phyloP scores from a whole-genome alignment of 768 basidiomycete genomes.

The Rhodotorula taiwanensis region DNA sequence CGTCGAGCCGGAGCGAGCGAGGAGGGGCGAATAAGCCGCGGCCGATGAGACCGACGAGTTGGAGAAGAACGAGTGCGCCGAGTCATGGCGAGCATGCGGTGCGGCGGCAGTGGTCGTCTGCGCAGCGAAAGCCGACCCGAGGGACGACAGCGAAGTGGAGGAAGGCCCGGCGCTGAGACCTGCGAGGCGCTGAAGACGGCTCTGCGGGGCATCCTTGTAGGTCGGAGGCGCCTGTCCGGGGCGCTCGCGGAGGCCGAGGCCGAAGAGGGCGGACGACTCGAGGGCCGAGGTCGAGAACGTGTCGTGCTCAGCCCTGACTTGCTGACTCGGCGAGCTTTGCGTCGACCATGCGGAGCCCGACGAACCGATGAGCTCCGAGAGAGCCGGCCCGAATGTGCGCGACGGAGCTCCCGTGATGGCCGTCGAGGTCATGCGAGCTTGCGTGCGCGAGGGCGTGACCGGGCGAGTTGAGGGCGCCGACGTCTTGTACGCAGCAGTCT shows the following conservation, averaged over 20 bases:
- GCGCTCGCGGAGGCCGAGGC: conserved; percentile 26
- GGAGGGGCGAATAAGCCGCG: conserved; percentile 5
- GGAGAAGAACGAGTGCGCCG: conserved; percentile 12
- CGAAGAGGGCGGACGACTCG: conserved; percentile 23
- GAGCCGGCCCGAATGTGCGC: conserved; percentile 26
- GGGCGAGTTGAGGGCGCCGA: conserved; percentile 3
- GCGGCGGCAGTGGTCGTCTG: not conserved
- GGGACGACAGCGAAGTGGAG: not conserved
- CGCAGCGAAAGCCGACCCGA: not conserved
- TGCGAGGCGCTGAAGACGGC: conserved; percentile 26
- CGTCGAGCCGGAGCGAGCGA: conserved; percentile 16
- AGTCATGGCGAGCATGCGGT: conserved; percentile 19
- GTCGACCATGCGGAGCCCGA: conserved; percentile 5
- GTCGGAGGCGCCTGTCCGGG: conserved; percentile 27
- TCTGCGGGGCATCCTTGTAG: conserved; percentile 25
- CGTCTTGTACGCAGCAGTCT: not conserved
- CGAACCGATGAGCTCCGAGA: conserved; percentile 24
- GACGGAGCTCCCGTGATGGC: conserved; percentile 15
- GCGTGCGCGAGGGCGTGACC: conserved; percentile 16
- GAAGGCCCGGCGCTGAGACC: conserved; percentile 4
- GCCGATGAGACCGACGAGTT: conserved; percentile 15
- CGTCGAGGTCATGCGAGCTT: conserved; percentile 27
- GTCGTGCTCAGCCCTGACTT: not conserved
- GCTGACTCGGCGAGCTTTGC: conserved; percentile 9
- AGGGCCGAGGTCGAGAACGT: not conserved